phyloP scores from a whole-genome alignment of 129 eudicot species.

The Flaveria sonorensis region DNA sequence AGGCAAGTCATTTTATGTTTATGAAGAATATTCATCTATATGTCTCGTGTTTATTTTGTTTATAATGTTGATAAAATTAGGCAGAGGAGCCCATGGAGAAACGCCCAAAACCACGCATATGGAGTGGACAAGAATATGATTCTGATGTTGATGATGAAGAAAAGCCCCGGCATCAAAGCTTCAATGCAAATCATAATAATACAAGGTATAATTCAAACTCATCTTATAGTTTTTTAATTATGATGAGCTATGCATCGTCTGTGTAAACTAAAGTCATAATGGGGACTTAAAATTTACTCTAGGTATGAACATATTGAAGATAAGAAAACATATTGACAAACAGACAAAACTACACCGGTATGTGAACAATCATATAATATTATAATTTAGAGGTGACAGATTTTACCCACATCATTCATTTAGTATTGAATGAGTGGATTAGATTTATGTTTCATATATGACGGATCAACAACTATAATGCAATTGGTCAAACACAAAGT shows the following conservation, averaged over 20 bases:
- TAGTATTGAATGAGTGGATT: not conserved
- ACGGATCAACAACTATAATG: not conserved
- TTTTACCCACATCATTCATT: not conserved
- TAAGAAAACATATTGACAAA: not conserved
- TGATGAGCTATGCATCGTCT: not conserved
- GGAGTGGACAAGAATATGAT: conserved; percentile 77
- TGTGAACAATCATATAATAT: not conserved
- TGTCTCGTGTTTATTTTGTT: not conserved
- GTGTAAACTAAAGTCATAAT: not conserved
- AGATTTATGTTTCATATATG: not conserved
- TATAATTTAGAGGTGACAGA: not conserved
- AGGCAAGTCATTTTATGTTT: conserved; percentile 40
- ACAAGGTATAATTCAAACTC: conserved; percentile 26
- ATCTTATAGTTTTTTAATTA: not conserved
- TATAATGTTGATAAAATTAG: conserved; percentile 29
- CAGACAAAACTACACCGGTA: not conserved
- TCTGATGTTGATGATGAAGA: conserved; percentile 69
- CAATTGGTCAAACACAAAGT: not conserved
- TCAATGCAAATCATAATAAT: conserved; percentile 28
- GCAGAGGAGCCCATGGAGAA: conserved; percentile 66
- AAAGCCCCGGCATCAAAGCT: conserved; percentile 44
- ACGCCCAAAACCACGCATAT: conserved; percentile 74
- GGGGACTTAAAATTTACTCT: not conserved
- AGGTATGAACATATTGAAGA: not conserved
- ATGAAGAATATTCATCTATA: not conserved